Base-by-base conservation (phyloP, 1,284 basidiomycete genomes). In the Stereum hirsutum region DNA sequence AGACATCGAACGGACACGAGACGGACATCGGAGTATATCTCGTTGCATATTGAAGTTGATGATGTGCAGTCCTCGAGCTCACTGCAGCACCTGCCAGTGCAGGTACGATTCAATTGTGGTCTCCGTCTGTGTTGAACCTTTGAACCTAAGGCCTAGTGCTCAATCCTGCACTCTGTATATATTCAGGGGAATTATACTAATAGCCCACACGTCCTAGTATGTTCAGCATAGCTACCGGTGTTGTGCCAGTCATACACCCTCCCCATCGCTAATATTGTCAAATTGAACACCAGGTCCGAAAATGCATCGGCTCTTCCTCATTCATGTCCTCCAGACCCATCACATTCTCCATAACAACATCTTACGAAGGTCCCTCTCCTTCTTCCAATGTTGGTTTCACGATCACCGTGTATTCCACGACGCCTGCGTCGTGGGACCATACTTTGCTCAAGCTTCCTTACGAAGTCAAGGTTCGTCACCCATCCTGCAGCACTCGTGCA, bases 151-250 rank as follows among this genome's bases (percentile, higher is more conserved):
- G n/a, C n/a, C n/a, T n/a, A n/a, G n/a, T n/a, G n/a, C n/a, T n/a
- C n/a, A n/a, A n/a, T n/a, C n/a, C n/a, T n/a, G n/a, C n/a, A n/a
- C n/a, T n/a, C n/a, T n/a, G n/a, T n/a, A n/a, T n/a, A n/a, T n/a
- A 5, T 31, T 12, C 21, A 85, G 81, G 79, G 82, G n/a, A 66
- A 70, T 4, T 94, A 87, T 49, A 86, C 84, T 3, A 88, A 90
- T 51, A 84, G 80, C 32, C 72, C 80, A 0, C 88, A 93, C 58
- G 66, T 82, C 14, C 62, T 94, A 21, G 86, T 89, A 45, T 46
- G 70, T 54, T n/a, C 15, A 7, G 26, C 25, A 23, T 35, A 10
- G 7, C 14, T 10, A 39, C 26, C 6, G 20, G 17, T 12, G 24
- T 24, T n/a, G 23, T 19, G 35, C n/a, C 3, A 21, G 19, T 5